Conservation (phyloP, 306 rosid genomes). For the Styphnolobium japonicum region DNA sequence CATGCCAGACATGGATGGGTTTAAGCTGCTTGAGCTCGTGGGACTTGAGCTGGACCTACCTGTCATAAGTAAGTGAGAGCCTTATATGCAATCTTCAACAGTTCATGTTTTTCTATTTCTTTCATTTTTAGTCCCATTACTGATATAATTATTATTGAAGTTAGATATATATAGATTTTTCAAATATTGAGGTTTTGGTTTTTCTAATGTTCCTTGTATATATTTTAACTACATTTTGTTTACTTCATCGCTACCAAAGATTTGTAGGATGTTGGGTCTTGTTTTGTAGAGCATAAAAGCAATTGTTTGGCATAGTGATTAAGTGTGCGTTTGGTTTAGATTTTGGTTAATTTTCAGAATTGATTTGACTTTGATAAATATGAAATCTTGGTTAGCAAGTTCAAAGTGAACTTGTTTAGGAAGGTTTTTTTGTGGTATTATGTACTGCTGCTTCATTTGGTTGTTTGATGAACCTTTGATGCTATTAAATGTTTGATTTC, state of each 20-base stretch:
- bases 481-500: conserved; percentile 16
- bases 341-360: neutral
- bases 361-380: neutral
- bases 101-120: neutral
- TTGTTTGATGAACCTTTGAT: neutral
- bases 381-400: neutral
- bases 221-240: neutral
- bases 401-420: neutral
- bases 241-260: neutral
- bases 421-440: neutral
- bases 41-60: conserved; percentile 99
- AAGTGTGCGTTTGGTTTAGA: neutral
- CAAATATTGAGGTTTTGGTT: neutral
- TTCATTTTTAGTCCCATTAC: neutral
- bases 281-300: neutral
- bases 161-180: neutral
- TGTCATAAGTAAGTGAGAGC: conserved; percentile 71
- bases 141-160: neutral
- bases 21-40: conserved; percentile 87
- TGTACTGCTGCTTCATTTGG: neutral
- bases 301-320: neutral
- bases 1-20: conserved; percentile 99
- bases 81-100: neutral
- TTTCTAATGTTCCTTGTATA: neutral
- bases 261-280: neutral